phyloP scores from a whole-genome alignment of 75 land plant species.

The Gnetum montanum region DNA sequence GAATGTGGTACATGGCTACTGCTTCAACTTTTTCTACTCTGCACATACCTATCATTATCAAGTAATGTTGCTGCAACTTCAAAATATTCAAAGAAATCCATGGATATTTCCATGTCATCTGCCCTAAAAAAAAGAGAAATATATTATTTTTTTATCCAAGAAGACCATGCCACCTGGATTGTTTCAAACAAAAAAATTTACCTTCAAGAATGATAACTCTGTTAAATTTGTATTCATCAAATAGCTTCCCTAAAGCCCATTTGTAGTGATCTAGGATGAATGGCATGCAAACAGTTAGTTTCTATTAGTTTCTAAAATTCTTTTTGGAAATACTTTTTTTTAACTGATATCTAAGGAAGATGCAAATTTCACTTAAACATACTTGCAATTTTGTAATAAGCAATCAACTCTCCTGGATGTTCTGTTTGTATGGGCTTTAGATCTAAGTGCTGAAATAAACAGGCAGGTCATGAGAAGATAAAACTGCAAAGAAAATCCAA shows the following conservation, averaged over 20 bases:
- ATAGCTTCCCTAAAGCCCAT: constrained; percentile 87
- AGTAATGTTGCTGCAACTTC: constrained; percentile 80
- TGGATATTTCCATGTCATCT: constrained; percentile 99
- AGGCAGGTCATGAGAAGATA: background rate
- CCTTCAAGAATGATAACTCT: constrained; percentile 98
- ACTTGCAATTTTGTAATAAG: constrained; percentile 96
- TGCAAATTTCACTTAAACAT: constrained; percentile 5
- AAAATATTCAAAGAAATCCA: constrained; percentile 95
- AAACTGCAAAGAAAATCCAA: background rate
- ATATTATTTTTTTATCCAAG: background rate
- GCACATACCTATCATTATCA: constrained; percentile 75
- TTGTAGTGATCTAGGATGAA: constrained; percentile 78
- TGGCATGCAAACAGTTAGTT: background rate
- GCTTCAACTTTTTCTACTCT: too few species aligned
- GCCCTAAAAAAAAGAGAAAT: constrained; percentile 21
- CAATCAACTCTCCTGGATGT: constrained; percentile 89
- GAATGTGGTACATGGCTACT: too few species aligned
- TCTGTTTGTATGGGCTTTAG: constrained; percentile 58
- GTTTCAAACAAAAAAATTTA: constrained; percentile 17
- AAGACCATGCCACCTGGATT: background rate
- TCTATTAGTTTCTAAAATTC: background rate
- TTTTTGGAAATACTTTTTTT: background rate
- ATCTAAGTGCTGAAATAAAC: constrained; percentile 68
- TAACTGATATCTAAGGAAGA: background rate
- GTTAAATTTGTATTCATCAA: constrained; percentile 59